Conservation (phyloP, 345 rosid species). For the Sonneratia alba region DNA sequence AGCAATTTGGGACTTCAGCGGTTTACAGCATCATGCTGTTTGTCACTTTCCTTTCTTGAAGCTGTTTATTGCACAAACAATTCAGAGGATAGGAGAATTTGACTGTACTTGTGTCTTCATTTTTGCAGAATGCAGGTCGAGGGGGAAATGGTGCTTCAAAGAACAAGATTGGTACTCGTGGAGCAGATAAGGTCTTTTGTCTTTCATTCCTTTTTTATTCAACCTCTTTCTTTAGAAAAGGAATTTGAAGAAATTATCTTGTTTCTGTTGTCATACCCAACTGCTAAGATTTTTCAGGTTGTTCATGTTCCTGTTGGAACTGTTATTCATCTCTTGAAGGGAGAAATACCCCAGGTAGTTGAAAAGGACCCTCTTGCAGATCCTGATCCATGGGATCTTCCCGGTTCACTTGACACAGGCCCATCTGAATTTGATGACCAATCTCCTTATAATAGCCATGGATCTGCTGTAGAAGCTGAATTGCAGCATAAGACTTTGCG, state of each 20-base stretch:
- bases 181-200: constrained; percentile 69
- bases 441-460: constrained; percentile 9
- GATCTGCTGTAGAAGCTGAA: constrained; percentile 17
- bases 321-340: constrained; percentile 71
- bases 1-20: constrained; percentile 82
- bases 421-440: constrained; percentile 20
- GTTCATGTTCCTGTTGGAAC: constrained; percentile 83
- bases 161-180: constrained; percentile 79
- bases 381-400: constrained; percentile 93
- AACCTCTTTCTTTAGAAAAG: not conserved
- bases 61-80: not conserved
- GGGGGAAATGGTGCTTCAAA: constrained; percentile 81
- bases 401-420: constrained; percentile 47
- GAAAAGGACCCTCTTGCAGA: constrained; percentile 27
- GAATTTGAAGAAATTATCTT: not conserved
- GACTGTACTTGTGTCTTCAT: constrained; percentile 1
- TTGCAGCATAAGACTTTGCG: constrained; percentile 2
- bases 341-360: constrained; percentile 49
- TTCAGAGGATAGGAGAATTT: not conserved
- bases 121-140: constrained; percentile 57
- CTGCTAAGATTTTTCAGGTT: constrained; percentile 27
- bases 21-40: constrained; percentile 77
- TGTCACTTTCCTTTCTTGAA: constrained; percentile 17
- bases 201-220: not conserved
- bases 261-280: constrained; percentile 7